phyloP scores from a whole-genome alignment of 2,329 filamentous ascomycete species.

The Colletotrichum salicis region DNA sequence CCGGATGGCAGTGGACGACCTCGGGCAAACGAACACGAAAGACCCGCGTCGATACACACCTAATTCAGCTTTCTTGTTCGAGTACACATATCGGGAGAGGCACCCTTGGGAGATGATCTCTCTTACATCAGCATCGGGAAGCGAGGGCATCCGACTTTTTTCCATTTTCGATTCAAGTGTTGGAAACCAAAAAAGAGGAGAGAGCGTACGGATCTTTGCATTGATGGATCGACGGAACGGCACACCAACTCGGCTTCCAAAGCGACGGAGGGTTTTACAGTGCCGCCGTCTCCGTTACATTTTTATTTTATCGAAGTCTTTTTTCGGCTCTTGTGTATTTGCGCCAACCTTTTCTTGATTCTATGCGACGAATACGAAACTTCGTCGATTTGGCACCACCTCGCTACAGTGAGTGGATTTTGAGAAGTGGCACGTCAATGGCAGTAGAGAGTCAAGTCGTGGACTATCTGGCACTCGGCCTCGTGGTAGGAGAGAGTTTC shows the following conservation, averaged over 20 bases:
- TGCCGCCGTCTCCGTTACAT: neutral
- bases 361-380: neutral
- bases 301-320: neutral
- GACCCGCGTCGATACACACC: conserved; percentile 12
- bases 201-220: conserved; percentile 10
- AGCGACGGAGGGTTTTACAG: neutral
- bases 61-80: conserved; percentile 6
- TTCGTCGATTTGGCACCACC: neutral
- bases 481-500: neutral
- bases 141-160: conserved; percentile 26
- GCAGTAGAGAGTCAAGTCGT: neutral
- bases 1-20: conserved; percentile 13
- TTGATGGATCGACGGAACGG: conserved; percentile 1
- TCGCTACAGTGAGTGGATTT: neutral
- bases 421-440: neutral
- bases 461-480: neutral
- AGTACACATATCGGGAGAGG: conserved; percentile 6
- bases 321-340: neutral
- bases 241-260: neutral
- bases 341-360: neutral
- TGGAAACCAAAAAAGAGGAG: conserved; percentile 23
- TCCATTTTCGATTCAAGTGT: neutral
- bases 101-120: neutral
- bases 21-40: conserved; percentile 3
- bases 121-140: conserved; percentile 22